Evolutionary conservation across 2,329 filamentous ascomycete species (phyloP), one percentile per base, ranked within the genome.

Genomic region (Raffaelea arxii): DNA sequence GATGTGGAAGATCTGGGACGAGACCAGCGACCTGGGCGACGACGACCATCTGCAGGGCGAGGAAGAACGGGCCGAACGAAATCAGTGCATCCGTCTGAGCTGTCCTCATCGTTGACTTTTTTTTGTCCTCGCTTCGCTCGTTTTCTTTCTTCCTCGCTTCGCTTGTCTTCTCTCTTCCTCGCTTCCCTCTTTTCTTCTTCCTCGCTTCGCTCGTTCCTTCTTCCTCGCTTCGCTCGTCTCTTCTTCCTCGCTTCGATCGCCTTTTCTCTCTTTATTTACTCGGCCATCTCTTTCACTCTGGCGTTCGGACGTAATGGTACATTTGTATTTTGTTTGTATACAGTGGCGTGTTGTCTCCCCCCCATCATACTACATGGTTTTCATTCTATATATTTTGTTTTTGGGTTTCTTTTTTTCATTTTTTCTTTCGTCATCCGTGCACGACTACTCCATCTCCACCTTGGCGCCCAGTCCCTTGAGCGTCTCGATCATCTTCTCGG

Each of bases 401-500:
- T 37, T 24, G n/a, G n/a, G n/a, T n/a, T n/a, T 27, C 23, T 7
- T 40, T 14, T 24, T 21, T n/a, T 30, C 30, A 5, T 21, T 22
- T 21, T 9, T 7, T 16, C 4, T 19, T 30, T 43, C 32, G 14
- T 35, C 47, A 6, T 11, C 35, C 41, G 35, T 41, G n/a, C 27
- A 23, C 42, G 27, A 59, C 72, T 87, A 97, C 67, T 98, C 92
- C 86, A 98, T 92, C 54, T 78, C 71, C 51, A 87, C 91, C 54
- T 86, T 88, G 54, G 84, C 92, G 55, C 92, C 92, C 51, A 99
- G 72, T 56, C 78, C 90, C 80, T 97, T 97, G 74, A 99, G 77
- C 37, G 86, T 82, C 67, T 87, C 86, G 49, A 98, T 54, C 62
- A 98, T 96, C 83, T 98, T 98, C 78, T 97, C 91, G 7, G 88